Evolutionary conservation across 169 alveolate species (phyloP).

Genomic region (Amoebophrya sp.): DNA sequence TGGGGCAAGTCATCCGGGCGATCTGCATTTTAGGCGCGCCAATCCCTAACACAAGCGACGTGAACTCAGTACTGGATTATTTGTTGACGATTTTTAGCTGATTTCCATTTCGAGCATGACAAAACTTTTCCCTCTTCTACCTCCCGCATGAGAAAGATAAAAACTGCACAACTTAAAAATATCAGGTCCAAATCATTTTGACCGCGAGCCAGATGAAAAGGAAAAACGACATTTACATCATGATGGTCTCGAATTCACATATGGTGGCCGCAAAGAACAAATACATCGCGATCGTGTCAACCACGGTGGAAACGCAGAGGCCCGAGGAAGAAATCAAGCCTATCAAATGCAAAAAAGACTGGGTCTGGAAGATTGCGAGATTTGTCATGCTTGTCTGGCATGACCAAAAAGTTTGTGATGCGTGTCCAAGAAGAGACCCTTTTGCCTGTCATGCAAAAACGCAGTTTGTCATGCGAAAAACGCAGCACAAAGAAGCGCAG

Average conservation of each 20-base stretch:
- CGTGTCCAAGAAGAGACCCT: too few species aligned
- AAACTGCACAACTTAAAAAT: neutral
- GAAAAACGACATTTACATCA: conserved; percentile 81
- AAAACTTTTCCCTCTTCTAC: neutral
- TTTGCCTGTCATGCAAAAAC: too few species aligned
- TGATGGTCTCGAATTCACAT: conserved; percentile 81
- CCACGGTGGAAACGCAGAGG: conserved; percentile 91
- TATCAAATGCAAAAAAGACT: too few species aligned
- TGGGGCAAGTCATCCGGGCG: conserved; percentile 76
- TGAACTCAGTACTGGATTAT: conserved; percentile 85
- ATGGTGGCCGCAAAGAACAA: conserved; percentile 33
- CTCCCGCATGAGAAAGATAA: too few species aligned
- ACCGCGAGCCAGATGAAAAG: neutral
- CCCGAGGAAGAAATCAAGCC: conserved; percentile 82
- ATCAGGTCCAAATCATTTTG: neutral
- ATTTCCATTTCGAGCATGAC: too few species aligned
- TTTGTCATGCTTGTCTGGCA: too few species aligned
- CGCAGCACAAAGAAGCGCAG: too few species aligned
- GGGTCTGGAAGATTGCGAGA: too few species aligned
- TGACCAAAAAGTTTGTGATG: too few species aligned
- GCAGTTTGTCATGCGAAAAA: too few species aligned
- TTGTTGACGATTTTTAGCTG: conserved; percentile 87
- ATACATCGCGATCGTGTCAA: conserved; percentile 87
- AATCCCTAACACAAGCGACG: conserved; percentile 85
- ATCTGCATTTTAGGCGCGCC: conserved; percentile 91